phyloP scores from a whole-genome alignment of 345 rosid genomes.

The Angophora floribunda region DNA sequence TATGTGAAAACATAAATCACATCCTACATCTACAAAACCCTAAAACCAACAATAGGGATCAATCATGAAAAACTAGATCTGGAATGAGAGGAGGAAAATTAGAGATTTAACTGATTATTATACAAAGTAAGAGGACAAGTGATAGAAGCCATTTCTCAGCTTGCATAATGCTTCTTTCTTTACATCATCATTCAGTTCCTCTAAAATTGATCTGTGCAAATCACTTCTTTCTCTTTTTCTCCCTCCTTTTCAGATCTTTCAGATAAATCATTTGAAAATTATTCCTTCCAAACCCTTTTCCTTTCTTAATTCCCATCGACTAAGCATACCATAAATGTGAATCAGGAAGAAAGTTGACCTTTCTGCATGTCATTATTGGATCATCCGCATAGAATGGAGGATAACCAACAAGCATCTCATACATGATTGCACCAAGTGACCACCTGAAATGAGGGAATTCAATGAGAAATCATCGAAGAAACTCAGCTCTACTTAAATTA shows the following conservation, averaged over 20 bases:
- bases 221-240: not conserved
- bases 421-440: slow-evolving; percentile 95
- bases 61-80: not conserved
- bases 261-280: not conserved
- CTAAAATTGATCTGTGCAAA: not conserved
- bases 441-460: slow-evolving; percentile 41
- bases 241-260: not conserved
- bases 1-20: not conserved
- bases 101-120: not conserved
- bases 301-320: not conserved
- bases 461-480: not conserved
- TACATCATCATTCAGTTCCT: not conserved
- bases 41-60: not conserved
- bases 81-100: not conserved
- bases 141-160: not conserved
- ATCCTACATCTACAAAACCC: not conserved
- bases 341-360: slow-evolving; percentile 36
- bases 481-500: not conserved
- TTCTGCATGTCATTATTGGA: slow-evolving; percentile 86
- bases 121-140: not conserved
- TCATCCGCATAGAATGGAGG: slow-evolving; percentile 83
- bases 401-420: slow-evolving; percentile 85
- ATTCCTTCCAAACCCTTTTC: not conserved
- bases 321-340: not conserved
- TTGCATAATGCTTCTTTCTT: not conserved